Evolutionary conservation across 169 alveolate genomes (phyloP), one percentile per base, ranked within the genome.

Genomic region (Theileria sp.): DNA sequence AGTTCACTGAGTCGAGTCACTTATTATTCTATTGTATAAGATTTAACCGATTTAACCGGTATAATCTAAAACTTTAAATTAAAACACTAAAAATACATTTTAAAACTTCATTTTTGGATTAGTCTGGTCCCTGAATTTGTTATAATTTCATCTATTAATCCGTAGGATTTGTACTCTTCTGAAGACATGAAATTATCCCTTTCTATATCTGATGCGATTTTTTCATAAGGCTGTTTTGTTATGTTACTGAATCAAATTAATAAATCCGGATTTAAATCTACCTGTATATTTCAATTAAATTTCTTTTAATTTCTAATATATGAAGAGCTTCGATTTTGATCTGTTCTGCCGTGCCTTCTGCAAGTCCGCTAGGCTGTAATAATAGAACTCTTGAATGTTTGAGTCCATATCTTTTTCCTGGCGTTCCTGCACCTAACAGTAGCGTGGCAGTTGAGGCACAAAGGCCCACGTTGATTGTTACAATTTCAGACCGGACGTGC

Each of bases 121-220:
- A 30, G 44, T 15, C 10, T 71, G 6, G 44, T 21, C 3, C 21
- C 51, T 2, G 51, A 32, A 71, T 71, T 71, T 44, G 79, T 70
- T 54, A 92, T 74, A 44, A 93, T 86, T 28, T 92, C 88, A 50
- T 93, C 96, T 25, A 93, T 76, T 65, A 93, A 86, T 51, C 96
- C 96, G 58, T 93, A 93, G 71, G 78, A 36, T 23, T 81, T 80
- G 38, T 93, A 89, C 62, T 93, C 95, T 64, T 86, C 87, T 0
- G 94, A 92, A n/a, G 94, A 87, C 96, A 93, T 93, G 90, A 87
- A 93, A 79, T 88, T 86, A 44, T 91, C 94, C 25, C 96, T 86
- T 76, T 86, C 95, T 21, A 92, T 74, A 75, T 93, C 93, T 58
- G 86, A 80, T 30, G 79, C 87, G 7, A 89, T 86, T 2, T 76